Evolutionary conservation across 345 rosid genomes (phyloP), one percentile per base, ranked within the genome.

Genomic region (Rhizophora mangle): DNA sequence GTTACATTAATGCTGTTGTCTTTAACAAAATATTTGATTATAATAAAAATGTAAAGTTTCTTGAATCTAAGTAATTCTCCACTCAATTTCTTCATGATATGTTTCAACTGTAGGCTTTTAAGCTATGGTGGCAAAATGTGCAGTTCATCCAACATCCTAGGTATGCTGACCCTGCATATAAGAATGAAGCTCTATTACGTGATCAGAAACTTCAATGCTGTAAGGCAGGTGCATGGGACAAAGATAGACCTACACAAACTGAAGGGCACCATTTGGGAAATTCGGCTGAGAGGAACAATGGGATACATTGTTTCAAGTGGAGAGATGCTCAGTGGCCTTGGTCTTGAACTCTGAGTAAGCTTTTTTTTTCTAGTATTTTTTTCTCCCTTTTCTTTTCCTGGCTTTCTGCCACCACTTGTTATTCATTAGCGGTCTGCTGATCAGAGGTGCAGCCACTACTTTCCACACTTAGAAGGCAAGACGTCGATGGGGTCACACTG

Each of bases 271-370:
- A 78, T 64, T 59, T 66, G 0, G 66, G 52, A 65, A 39, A 34
- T 53, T 57, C 43, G 43, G 63, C 59, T 39, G 75, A 68, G 59
- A 52, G 64, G 49, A 69, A 61, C 74, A 13, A 15, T 56, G 73
- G 73, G 49, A 76, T 72, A 47, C 85, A 84, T 57, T 82, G 82
- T 37, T 82, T 91, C 82, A 83, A 81, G 32, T 94, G 98, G 98
- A 85, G 88, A 75, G 93, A 94, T 67, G 96, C 98, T 43, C 89
- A 76, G 71, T 89, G 96, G 96, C 98, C 98, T 29, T 94, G 97
- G 97, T 74, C 75, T 74, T 94, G 85, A 87, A 69, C 51, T 30
- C 32, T 32, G 31, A n/a, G 29, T 21, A 54, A 43, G 16, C 47
- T 43, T 43, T 43, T 43, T 43, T 11, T 43, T 43, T 43, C 16